These are phyloP conservation scores for Acanthamoeba triangularis DNA, from an alignment of 208 protist species.

Conservation along the genomic window DNA sequence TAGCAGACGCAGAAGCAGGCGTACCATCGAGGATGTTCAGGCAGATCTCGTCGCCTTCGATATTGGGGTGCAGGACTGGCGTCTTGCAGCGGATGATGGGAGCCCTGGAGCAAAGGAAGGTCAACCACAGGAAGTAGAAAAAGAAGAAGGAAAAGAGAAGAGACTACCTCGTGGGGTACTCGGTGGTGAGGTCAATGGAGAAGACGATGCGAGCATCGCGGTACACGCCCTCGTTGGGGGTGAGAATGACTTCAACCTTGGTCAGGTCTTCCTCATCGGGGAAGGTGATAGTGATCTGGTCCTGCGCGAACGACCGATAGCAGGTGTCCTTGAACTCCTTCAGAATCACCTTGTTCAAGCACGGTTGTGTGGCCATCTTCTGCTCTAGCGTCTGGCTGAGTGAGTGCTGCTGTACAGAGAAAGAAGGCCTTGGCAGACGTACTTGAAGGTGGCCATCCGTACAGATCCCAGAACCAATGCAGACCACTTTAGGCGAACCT, in stretches of 20 bases:
- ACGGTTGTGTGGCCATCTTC: background rate
- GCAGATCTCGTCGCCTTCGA: constrained; percentile 41
- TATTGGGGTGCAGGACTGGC: constrained; percentile 46
- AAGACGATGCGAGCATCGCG: constrained; percentile 21
- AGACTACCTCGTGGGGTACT: background rate
- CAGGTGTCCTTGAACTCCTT: constrained; percentile 61
- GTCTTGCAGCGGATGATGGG: constrained; percentile 39
- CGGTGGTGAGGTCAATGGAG: background rate
- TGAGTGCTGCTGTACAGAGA: too few relatives aligned
- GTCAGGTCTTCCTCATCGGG: constrained; percentile 45
- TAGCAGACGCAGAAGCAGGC: background rate
- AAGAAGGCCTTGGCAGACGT: too few relatives aligned
- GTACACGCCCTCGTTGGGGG: constrained; percentile 62
- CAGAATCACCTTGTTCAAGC: constrained; percentile 61
- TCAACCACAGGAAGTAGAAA: background rate
- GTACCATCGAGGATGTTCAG: constrained; percentile 60
- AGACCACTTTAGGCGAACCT: too few relatives aligned
- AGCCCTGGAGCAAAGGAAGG: background rate
- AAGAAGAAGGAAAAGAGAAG: background rate
- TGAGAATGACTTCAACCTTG: constrained; percentile 37
- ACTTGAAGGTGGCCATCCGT: too few relatives aligned
- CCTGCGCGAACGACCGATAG: constrained; percentile 52
- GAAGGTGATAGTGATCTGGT: constrained; percentile 48
- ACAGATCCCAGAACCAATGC: too few relatives aligned
- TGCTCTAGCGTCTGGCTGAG: too few relatives aligned